These are phyloP conservation scores for Chondrus crispus DNA, from an alignment of 23 red algal genomes.

Conservation along the genomic window DNA sequence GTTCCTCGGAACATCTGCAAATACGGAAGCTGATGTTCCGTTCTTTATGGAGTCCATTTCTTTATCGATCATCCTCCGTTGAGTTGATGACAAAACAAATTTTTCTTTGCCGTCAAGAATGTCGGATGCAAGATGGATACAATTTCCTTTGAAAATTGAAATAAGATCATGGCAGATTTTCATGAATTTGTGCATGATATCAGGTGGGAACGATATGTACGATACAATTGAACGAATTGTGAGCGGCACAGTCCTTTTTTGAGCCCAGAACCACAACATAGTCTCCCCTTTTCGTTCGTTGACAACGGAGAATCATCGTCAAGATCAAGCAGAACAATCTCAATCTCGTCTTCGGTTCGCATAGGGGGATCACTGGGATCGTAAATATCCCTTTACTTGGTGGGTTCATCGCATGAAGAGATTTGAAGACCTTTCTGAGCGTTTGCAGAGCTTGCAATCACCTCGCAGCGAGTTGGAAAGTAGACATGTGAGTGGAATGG, in stretches of 20 bases:
- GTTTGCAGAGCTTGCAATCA: too few species aligned
- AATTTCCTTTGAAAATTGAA: not conserved
- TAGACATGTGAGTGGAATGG: not conserved
- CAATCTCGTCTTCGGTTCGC: too few species aligned
- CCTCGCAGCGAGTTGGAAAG: too few species aligned
- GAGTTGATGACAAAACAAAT: not conserved
- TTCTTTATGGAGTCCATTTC: not conserved
- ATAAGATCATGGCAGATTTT: not conserved
- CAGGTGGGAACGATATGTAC: not conserved
- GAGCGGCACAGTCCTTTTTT: not conserved
- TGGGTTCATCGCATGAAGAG: too few species aligned
- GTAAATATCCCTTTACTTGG: too few species aligned
- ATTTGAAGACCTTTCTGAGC: too few species aligned
- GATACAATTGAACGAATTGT: not conserved
- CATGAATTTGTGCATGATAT: not conserved
- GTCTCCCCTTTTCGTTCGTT: too few species aligned
- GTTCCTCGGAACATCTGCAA: not conserved
- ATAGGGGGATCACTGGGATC: too few species aligned
- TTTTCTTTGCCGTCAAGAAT: not conserved
- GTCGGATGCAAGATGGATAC: not conserved
- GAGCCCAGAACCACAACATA: too few species aligned
- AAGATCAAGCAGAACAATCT: too few species aligned
- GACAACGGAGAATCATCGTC: too few species aligned
- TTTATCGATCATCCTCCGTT: not conserved
- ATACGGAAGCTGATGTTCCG: not conserved